Base-by-base conservation (phyloP, 2,329 filamentous ascomycete species). In the Akanthomyces lecanii region DNA sequence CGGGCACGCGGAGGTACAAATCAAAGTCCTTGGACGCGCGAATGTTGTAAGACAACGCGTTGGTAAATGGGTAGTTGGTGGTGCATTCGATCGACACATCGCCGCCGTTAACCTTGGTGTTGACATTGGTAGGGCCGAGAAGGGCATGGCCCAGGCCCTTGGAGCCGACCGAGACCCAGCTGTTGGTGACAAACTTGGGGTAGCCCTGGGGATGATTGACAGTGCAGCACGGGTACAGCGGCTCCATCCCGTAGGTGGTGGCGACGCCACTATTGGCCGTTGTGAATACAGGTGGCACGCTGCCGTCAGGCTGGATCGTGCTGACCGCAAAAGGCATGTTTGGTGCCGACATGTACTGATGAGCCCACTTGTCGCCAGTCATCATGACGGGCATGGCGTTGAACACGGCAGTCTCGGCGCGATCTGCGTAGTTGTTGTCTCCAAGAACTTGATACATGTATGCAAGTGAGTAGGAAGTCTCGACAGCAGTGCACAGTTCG, bases 141-240 rank as follows among this genome's bases (percentile, higher is more conserved):
- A 85, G 71, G 0, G 76, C 76, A 68, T 86, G 82, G 0, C 76
- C 79, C 16, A 85, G 67, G 3, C 79, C 79, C n/a, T 74, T 72
- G 3, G 73, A 67, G 4, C 77, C 79, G 3, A 75, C 69, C 11
- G 67, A 68, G 6, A 80, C 76, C 71, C 77, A 85, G 63, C 77
- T 78, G 62, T 77, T 74, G 11, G 80, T 70, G 69, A 82, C 69
- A 62, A 82, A 85, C 66, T 85, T 85, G 0, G 84, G 82, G 65
- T 80, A 83, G 10, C 80, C 84, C 67, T 85, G 82, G 1, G 78
- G 79, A 66, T 85, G 81, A 63, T 86, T 86, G 64, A 86, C 83
- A 1, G 82, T 84, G 66, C 83, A 86, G 71, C 83, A 86, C 1
- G 80, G 79, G 52, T 74, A 84, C 40, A 82, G 76, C 2, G 80